Conservation (phyloP, 2,329 filamentous ascomycete species). For the Xylaria sp. region DNA sequence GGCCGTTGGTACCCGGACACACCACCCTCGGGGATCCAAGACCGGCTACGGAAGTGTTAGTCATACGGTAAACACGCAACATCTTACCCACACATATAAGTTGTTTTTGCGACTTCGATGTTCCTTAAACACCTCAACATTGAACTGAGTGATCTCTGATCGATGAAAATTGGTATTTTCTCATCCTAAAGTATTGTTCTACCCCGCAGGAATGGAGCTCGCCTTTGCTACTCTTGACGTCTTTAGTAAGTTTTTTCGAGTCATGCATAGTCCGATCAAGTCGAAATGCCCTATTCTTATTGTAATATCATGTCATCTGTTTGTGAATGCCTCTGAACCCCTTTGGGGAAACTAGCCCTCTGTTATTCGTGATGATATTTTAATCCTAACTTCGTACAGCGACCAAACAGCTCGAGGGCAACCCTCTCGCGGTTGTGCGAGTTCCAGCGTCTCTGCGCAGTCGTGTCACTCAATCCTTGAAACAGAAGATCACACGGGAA, state of each 20-base stretch:
- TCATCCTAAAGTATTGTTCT: background rate
- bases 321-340: too few relatives aligned
- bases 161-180: too few relatives aligned
- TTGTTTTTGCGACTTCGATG: too few relatives aligned
- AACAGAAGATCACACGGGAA: slow-evolving; percentile 64
- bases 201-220: slow-evolving; percentile 39
- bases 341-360: too few relatives aligned
- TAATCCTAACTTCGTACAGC: slow-evolving; percentile 35
- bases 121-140: too few relatives aligned
- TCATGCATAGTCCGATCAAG: background rate
- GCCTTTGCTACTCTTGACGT: slow-evolving; percentile 62
- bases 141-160: too few relatives aligned
- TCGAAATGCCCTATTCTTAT: background rate
- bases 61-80: slow-evolving; percentile 1
- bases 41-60: slow-evolving; percentile 17
- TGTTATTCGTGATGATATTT: too few relatives aligned
- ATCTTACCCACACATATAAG: background rate
- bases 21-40: background rate
- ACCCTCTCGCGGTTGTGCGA: slow-evolving; percentile 65
- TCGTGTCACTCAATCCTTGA: slow-evolving; percentile 55
- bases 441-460: slow-evolving; percentile 49
- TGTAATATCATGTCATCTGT: too few relatives aligned
- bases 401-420: slow-evolving; percentile 56
- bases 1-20: slow-evolving; percentile 13
- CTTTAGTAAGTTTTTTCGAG: slow-evolving; percentile 47